Conservation (phyloP, 768 basidiomycete genomes). For the Infundibulicybe gibba region DNA sequence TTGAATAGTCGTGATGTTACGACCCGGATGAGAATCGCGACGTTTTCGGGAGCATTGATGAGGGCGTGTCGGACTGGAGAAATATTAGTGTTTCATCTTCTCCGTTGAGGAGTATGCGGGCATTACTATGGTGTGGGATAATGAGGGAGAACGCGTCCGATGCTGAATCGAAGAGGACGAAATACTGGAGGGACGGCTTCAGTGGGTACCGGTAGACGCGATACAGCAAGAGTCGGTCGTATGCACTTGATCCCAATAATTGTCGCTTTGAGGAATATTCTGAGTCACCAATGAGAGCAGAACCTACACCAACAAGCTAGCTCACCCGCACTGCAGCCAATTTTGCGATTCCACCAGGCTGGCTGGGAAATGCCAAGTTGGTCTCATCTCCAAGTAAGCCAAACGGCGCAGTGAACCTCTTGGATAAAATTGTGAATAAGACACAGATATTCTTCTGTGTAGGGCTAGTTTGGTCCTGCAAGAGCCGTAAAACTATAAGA, state of each 20-base stretch:
- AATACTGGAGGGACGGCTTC: conserved; percentile 48
- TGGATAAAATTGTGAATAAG: conserved; percentile 52
- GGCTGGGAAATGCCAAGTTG: conserved; percentile 85
- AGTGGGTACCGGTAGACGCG: too few relatives aligned
- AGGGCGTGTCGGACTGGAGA: conserved; percentile 76
- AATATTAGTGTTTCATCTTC: background rate
- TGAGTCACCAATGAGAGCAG: conserved; percentile 21
- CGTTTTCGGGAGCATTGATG: conserved; percentile 79
- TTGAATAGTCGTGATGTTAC: conserved; percentile 68
- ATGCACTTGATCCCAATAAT: conserved; percentile 88
- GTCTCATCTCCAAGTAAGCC: conserved; percentile 80
- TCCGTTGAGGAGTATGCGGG: too few relatives aligned
- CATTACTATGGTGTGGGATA: conserved; percentile 74
- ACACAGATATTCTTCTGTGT: too few relatives aligned
- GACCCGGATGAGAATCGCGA: conserved; percentile 76
- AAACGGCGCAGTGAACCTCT: conserved; percentile 69
- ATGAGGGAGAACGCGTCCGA: conserved; percentile 91
- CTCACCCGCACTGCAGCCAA: conserved; percentile 71
- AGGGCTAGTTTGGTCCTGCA: too few relatives aligned
- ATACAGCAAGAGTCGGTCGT: background rate
- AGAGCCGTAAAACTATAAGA: too few relatives aligned
- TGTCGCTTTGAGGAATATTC: conserved; percentile 74
- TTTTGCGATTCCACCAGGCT: conserved; percentile 76
- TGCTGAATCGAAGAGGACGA: conserved; percentile 81
- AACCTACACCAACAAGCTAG: conserved; percentile 5